Percentiles rank a stretch among this genome's conserved stretches.
These are phyloP conservation scores for Pseudopyricularia javanii DNA, from an alignment of 2,329 filamentous ascomycete species.

Conservation along the genomic window DNA sequence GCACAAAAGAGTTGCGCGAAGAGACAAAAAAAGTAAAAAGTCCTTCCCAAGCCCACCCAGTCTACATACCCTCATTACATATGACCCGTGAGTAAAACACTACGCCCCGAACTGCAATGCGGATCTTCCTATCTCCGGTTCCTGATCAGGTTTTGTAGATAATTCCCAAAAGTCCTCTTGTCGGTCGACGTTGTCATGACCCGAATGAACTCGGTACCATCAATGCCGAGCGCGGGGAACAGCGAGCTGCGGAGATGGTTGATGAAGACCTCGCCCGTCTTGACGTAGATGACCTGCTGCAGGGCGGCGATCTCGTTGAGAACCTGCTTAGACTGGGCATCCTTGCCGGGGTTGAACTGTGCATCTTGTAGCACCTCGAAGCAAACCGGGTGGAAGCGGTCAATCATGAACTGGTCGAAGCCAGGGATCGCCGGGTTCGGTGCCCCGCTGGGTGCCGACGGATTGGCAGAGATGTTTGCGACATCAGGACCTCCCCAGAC, in stretches of 20 bases:
- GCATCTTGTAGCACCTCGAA: constrained; percentile 79
- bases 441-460: constrained; percentile 33
- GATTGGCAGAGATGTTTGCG: constrained; percentile 40
- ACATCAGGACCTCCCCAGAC: constrained; percentile 86
- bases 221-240: constrained; percentile 52
- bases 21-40: neutral
- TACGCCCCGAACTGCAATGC: neutral
- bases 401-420: constrained; percentile 84
- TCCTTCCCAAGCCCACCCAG: neutral
- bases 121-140: constrained; percentile 8
- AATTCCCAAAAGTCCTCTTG: constrained; percentile 50
- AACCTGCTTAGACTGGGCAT: constrained; percentile 81
- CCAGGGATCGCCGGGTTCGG: constrained; percentile 58
- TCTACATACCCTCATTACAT: neutral
- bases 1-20: neutral
- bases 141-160: constrained; percentile 47
- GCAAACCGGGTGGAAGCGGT: constrained; percentile 75
- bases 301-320: constrained; percentile 77
- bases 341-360: constrained; percentile 63
- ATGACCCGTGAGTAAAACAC: neutral
- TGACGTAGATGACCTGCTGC: constrained; percentile 81
- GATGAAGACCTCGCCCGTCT: constrained; percentile 75
- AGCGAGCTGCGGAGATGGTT: constrained; percentile 52
- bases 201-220: constrained; percentile 46
- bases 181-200: constrained; percentile 46